Base-by-base conservation (phyloP, 1,284 basidiomycete genomes). In the Cryptococcus neoformans region DNA sequence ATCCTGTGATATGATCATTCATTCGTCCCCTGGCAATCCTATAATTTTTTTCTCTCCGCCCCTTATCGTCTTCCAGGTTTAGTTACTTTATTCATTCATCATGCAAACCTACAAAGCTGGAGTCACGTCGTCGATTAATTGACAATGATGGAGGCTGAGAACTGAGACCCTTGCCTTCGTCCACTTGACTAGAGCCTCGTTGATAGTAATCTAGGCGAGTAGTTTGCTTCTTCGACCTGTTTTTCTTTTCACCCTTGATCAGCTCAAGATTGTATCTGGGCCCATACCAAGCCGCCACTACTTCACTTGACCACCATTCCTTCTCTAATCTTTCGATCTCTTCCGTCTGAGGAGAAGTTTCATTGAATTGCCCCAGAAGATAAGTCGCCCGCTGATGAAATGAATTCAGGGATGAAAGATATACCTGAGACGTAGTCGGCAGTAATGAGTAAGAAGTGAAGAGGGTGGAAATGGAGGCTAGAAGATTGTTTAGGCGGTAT, bases 281-380 rank as follows among this genome's bases (percentile, higher is more conserved):
- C 4, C 66, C 66, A 49, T 62, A 68, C 66, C 66, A 68, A 12
- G 62, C 56, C 6, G 60, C 59, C 4, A 61, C 64, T 21, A 66
- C 54, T 44, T 63, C 61, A 36, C 53, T 55, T 6, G n/a, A 17
- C 65, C 65, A 65, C 66, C 66, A 68, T 6, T 66, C 66, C 6
- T 34, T 45, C 49, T 65, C 64, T n/a, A 65, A 49, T 28, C 16
- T 17, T 12, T 63, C 55, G 10, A 65, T 44, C n/a, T 39, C 6
- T 6, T 35, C 44, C 16, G 12, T 35, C 9, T 35, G 14, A 12
- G 21, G 16, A n/a, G 41, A 5, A 14, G 11, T 17, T 17, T 46
- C 10, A 9, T 51, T 8, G n/a, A 8, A 14, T 41, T 38, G 37
- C 12, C 10, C 10, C 12, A 21, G 51, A 17, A 51, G 12, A 36